Conservation (phyloP, 352 stramenopile genomes). For the Achlya hypogyna region DNA sequence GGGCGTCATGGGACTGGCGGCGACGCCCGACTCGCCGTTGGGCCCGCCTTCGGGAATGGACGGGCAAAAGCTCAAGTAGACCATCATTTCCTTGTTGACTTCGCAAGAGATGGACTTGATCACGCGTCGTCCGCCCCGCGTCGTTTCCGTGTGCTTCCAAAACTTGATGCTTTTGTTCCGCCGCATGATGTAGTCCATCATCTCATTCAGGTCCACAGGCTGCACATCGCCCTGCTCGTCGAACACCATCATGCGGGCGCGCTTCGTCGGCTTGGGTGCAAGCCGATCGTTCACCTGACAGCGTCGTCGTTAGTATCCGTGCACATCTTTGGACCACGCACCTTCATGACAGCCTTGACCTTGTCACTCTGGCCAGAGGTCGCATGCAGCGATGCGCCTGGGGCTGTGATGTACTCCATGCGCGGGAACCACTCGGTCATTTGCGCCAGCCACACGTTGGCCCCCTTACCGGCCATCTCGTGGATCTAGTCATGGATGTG, state of each 20-base stretch:
- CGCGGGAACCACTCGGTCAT: conserved; percentile 56
- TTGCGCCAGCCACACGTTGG: conserved; percentile 74
- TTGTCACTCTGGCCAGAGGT: not conserved
- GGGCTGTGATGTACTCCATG: conserved; percentile 36
- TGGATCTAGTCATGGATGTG: conserved; percentile 29
- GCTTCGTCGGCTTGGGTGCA: conserved; percentile 75
- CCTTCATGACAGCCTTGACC: conserved; percentile 12
- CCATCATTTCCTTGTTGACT: conserved; percentile 80
- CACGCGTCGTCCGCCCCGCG: conserved; percentile 67
- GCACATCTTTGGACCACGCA: not conserved
- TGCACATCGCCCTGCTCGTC: conserved; percentile 79
- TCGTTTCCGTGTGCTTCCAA: conserved; percentile 81
- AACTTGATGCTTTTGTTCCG: conserved; percentile 86
- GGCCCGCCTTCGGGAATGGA: conserved; percentile 71
- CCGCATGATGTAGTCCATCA: conserved; percentile 86
- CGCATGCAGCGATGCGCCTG: not conserved
- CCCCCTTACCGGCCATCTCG: conserved; percentile 74
- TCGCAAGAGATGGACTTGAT: conserved; percentile 81
- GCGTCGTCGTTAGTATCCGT: not conserved
- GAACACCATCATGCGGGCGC: conserved; percentile 48
- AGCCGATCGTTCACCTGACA: conserved; percentile 29
- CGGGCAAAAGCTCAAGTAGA: conserved; percentile 72
- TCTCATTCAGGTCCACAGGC: conserved; percentile 71
- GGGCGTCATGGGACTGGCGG: conserved; percentile 77
- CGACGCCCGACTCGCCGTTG: conserved; percentile 69